Evolutionary conservation across 164 flowering plant species (phyloP).

Genomic region (Litsea cubeba): DNA sequence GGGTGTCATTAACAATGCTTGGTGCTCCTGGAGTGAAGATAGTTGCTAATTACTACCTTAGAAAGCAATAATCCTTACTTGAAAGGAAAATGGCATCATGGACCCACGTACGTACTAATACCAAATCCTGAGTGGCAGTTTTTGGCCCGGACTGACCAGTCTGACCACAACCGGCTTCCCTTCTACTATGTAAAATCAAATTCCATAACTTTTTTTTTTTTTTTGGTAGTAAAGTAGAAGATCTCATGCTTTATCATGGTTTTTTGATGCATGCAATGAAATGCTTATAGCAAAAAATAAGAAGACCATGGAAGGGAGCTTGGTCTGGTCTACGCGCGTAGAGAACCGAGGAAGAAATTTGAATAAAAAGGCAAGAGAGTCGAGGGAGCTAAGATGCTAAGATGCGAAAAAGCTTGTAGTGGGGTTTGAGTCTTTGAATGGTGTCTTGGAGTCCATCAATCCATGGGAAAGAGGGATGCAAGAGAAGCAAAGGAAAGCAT

Average conservation of each 20-base stretch:
- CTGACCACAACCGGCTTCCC: slow-evolving; percentile 18
- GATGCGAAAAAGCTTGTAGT: slow-evolving; percentile 12
- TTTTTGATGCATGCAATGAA: slow-evolving; percentile 41
- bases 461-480: slow-evolving; percentile 21
- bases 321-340: slow-evolving; percentile 26
- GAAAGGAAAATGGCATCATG: slow-evolving; percentile 18
- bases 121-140: slow-evolving; percentile 11
- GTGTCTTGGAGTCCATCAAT: slow-evolving; percentile 27
- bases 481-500: slow-evolving; percentile 40
- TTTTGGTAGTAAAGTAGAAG: slow-evolving; percentile 12
- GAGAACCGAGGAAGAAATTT: slow-evolving; percentile 18
- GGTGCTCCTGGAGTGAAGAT: not conserved
- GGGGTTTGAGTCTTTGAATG: slow-evolving; percentile 30
- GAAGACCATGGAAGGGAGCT: slow-evolving; percentile 25
- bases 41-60: not conserved
- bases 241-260: slow-evolving; percentile 41
- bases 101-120: slow-evolving; percentile 16
- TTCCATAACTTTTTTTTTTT: slow-evolving; percentile 9
- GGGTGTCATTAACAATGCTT: not conserved
- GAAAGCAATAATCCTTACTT: slow-evolving; percentile 30
- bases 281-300: slow-evolving; percentile 9
- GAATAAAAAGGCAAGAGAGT: not conserved
- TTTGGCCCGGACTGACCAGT: slow-evolving; percentile 25
- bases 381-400: slow-evolving; percentile 1
- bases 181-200: slow-evolving; percentile 14